phyloP scores from a whole-genome alignment of 1,284 basidiomycete species.

The Apiotrichum veenhuisii region DNA sequence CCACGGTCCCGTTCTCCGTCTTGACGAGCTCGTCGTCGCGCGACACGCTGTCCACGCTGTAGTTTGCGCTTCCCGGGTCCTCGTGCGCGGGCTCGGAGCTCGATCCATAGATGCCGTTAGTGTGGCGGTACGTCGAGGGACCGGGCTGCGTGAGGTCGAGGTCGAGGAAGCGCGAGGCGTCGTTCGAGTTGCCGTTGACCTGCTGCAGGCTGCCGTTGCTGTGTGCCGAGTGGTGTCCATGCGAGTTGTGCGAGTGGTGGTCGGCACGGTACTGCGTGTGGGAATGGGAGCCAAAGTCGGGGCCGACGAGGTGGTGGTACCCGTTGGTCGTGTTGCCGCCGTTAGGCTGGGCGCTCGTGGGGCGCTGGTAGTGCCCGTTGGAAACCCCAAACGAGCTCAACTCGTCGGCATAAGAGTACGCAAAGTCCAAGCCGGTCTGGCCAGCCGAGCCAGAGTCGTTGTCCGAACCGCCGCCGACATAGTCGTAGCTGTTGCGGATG shows the following conservation, averaged over 20 bases:
- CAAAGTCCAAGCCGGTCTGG: constrained; percentile 6
- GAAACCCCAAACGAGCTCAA: constrained; percentile 10
- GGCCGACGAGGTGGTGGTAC: constrained; percentile 19
- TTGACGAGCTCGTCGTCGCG: constrained; percentile 23
- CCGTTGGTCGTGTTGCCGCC: constrained; percentile 3
- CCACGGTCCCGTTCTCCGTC: constrained; percentile 22
- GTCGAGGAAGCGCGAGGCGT: constrained; percentile 30
- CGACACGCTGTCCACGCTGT: constrained; percentile 5
- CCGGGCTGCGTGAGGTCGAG: constrained; percentile 32
- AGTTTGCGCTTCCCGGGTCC: constrained; percentile 4
- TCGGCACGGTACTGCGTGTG: constrained; percentile 13
- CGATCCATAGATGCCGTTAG: constrained; percentile 9
- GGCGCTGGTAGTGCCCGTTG: constrained; percentile 14
- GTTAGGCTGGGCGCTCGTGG: constrained; percentile 4
- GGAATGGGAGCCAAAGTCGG: constrained; percentile 15
- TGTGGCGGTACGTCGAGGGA: constrained; percentile 27
- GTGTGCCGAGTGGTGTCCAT: not conserved
- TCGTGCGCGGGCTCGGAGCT: constrained; percentile 17
- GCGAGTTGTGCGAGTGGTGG: constrained; percentile 6
- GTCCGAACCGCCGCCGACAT: constrained; percentile 17
- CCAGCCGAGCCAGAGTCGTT: constrained; percentile 10
- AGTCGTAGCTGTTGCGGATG: constrained; percentile 15
- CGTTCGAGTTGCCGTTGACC: constrained; percentile 14
- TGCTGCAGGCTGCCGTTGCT: constrained; percentile 3
- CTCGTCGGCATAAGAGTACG: constrained; percentile 14